phyloP scores from a whole-genome alignment of 148 eudicot genomes.

The Rheum nobile region DNA sequence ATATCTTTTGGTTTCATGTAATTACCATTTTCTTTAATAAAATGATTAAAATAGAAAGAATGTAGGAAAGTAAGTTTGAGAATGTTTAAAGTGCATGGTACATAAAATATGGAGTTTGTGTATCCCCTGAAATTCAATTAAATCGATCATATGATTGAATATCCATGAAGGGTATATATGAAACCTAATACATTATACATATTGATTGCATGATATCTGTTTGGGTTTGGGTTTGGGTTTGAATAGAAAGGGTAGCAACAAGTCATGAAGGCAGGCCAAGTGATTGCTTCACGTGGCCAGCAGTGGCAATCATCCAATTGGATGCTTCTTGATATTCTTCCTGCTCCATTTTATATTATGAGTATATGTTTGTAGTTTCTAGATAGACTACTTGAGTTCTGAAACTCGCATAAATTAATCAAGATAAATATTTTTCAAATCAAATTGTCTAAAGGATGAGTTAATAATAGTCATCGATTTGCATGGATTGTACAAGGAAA shows the following conservation, averaged over 20 bases:
- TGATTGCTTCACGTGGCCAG: conserved; percentile 3
- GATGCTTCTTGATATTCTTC: not conserved
- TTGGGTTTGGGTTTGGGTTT: not conserved
- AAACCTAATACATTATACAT: not conserved
- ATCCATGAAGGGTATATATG: not conserved
- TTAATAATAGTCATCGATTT: too few species aligned
- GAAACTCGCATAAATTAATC: too few species aligned
- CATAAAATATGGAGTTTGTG: too few species aligned
- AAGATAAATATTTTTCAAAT: too few species aligned
- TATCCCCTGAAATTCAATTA: too few species aligned
- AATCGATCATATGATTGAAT: not conserved
- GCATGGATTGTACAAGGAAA: too few species aligned
- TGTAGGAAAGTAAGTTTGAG: too few species aligned
- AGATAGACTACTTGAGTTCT: not conserved
- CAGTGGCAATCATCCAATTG: not conserved
- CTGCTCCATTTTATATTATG: not conserved
- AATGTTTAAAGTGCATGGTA: too few species aligned
- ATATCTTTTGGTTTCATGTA: too few species aligned
- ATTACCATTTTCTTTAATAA: too few species aligned
- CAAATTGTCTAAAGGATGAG: too few species aligned
- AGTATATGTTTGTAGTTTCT: not conserved
- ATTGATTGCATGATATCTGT: not conserved
- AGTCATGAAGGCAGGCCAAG: not conserved
- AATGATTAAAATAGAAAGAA: too few species aligned
- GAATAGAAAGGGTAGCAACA: not conserved